Evolutionary conservation across 495 filamentous ascomycete genomes (phyloP), one percentile per base, ranked within the genome.

Genomic region (Chlorociboria aeruginascens): DNA sequence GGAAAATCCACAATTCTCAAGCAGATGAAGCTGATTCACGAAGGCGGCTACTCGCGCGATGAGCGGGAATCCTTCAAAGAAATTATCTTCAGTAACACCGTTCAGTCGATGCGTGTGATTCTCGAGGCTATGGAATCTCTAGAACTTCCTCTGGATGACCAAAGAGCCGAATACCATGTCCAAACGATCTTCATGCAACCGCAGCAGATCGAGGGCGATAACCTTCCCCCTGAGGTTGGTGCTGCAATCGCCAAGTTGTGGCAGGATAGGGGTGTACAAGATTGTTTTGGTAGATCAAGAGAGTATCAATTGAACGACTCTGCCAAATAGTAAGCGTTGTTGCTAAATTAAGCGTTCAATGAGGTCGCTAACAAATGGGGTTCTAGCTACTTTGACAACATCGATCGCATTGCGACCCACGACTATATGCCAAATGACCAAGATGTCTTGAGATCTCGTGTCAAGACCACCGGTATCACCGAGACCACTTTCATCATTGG

Each of bases 261-360:
- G 92, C 85, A 80, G 61, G 92, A 98, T 64, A 82, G 79, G 34
- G 92, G 92, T 66, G 90, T 98, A 44, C 92, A 95, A 67, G 79
- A 88, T 61, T 98, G 84, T 69, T 96, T 87, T 77, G 89, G 85
- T 77, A 82, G 84, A 61, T 96, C 86, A 43, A 76, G 87, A 57
- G 93, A 98, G 68, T 98, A 97, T 67, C 90, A 96, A 62, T 69
- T 98, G 59, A 96, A 98, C 69, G 92, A 98, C 68, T 96, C 89
- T 32, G 88, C 90, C 9, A 84, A 83, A 86, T 98, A 98, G 90
- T 97, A 77, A 65, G 89, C 77, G 14, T 10, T 42, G 46, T 42
- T 46, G 43, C 50, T 43, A 28, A 40, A 32, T n/a, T 11, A 11
- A 13, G 13, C n/a, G 7, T 34, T 35, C 14, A 13, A 13, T 40